Evolutionary conservation across 164 flowering plant genomes (phyloP).

Genomic region (Amborella trichopoda): DNA sequence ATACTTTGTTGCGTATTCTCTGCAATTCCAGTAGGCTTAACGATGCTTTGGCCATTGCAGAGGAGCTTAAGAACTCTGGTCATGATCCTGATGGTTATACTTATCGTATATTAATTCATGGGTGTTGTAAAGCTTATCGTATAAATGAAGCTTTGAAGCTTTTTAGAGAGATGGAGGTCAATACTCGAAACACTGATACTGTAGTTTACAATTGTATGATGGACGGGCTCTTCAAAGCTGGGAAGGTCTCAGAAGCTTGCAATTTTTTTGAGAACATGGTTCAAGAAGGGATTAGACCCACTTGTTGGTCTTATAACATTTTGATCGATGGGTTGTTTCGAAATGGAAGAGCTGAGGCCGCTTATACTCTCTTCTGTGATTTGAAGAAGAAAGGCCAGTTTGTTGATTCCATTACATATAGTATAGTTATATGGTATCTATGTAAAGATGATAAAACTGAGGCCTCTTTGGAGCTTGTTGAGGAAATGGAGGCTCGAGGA

Average conservation of each 20-base stretch:
- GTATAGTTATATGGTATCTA: conserved; percentile 63
- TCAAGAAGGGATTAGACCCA: conserved; percentile 58
- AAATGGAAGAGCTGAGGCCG: conserved; percentile 80
- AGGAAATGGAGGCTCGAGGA: conserved; percentile 87
- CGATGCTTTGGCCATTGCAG: conserved; percentile 68
- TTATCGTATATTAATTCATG: conserved; percentile 62
- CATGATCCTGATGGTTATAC: conserved; percentile 69
- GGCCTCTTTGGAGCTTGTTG: conserved; percentile 54
- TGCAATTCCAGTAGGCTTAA: conserved; percentile 65
- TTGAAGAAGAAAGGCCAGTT: conserved; percentile 82
- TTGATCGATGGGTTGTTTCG: conserved; percentile 72
- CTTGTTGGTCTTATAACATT: conserved; percentile 79
- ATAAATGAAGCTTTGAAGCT: conserved; percentile 53
- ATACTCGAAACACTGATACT: conserved; percentile 44
- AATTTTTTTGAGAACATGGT: conserved; percentile 79
- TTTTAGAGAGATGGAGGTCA: conserved; percentile 72
- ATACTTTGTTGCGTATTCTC: conserved; percentile 61
- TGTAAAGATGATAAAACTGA: conserved; percentile 56
- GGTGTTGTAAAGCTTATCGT: conserved; percentile 55
- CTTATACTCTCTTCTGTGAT: conserved; percentile 59
- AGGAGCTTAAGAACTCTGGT: conserved; percentile 74
- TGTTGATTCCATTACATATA: conserved; percentile 73
- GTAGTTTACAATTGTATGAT: conserved; percentile 70
- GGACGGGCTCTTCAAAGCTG: conserved; percentile 70
- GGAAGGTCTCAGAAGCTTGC: conserved; percentile 69